Conservation (phyloP, 805 yeast species). For the Saturnispora zaruensis region DNA sequence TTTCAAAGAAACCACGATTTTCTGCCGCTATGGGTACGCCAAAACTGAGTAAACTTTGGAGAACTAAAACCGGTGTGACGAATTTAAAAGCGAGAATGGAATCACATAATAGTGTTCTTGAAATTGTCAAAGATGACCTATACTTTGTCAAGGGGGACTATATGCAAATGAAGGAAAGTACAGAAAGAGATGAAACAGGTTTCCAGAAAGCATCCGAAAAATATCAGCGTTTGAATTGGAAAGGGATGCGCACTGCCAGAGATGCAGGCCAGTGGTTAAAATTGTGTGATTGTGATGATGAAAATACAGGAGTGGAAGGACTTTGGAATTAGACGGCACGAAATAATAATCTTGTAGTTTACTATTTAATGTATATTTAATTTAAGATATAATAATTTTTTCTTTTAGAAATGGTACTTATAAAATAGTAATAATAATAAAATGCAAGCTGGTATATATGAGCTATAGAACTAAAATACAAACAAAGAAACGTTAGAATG, state of each 20-base stretch:
- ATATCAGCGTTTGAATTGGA: conserved; percentile 20
- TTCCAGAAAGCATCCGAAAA: conserved; percentile 10
- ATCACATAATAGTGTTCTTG: not conserved
- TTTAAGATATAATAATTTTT: not conserved
- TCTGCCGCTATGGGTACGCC: conserved; percentile 25
- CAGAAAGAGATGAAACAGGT: not conserved
- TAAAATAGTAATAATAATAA: conserved; percentile 3
- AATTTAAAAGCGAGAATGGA: conserved; percentile 11
- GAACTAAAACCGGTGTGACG: conserved; percentile 18
- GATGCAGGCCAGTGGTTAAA: conserved; percentile 1
- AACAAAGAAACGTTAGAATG: conserved; percentile 5
- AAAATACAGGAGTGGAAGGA: not conserved
- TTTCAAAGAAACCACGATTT: conserved; percentile 17
- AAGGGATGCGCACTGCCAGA: conserved; percentile 19
- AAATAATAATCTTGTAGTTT: too few species aligned
- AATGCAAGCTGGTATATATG: conserved; percentile 9
- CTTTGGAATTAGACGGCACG: not conserved
- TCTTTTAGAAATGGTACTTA: not conserved
- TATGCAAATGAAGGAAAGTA: conserved; percentile 10
- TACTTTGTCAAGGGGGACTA: conserved; percentile 21
- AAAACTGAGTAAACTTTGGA: conserved; percentile 24
- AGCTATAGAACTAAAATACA: not conserved
- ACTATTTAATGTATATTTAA: not conserved
- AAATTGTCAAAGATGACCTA: conserved; percentile 22
- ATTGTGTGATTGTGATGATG: conserved; percentile 1